phyloP scores from a whole-genome alignment of 2,329 filamentous ascomycete species.

The Fusarium nelsonii region DNA sequence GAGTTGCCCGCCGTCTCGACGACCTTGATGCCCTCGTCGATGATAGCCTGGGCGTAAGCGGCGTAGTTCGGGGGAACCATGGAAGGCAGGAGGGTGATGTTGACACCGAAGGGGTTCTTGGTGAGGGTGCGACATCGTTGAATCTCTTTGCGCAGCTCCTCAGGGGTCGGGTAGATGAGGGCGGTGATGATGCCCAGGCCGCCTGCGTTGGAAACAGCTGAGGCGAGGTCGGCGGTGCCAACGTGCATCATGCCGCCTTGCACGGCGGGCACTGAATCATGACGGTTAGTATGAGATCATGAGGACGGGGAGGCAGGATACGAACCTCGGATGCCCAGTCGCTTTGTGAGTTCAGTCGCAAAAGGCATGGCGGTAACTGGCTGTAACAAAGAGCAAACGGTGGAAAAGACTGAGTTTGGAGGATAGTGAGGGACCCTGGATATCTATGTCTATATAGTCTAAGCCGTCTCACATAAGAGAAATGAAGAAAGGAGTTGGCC shows the following conservation, averaged over 20 bases:
- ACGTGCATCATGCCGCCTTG: slow-evolving; percentile 92
- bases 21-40: slow-evolving; percentile 91
- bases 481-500: slow-evolving; percentile 12
- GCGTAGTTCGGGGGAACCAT: slow-evolving; percentile 91
- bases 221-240: slow-evolving; percentile 82
- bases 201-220: slow-evolving; percentile 83
- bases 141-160: slow-evolving; percentile 94
- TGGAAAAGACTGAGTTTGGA: neutral
- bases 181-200: slow-evolving; percentile 86
- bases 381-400: neutral
- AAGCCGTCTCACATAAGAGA: slow-evolving; percentile 9
- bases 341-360: slow-evolving; percentile 68
- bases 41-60: slow-evolving; percentile 90
- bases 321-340: slow-evolving; percentile 66
- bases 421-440: neutral
- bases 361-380: slow-evolving; percentile 62
- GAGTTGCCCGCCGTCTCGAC: slow-evolving; percentile 93
- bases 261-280: slow-evolving; percentile 76
- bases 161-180: slow-evolving; percentile 91
- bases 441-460: slow-evolving; percentile 3
- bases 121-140: slow-evolving; percentile 85
- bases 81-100: slow-evolving; percentile 92
- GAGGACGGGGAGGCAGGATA: slow-evolving; percentile 22
- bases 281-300: slow-evolving; percentile 3
- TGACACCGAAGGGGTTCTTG: slow-evolving; percentile 86